These are phyloP conservation scores for Cyphellophora europaea DNA, from an alignment of 2,329 filamentous ascomycete species.

Conservation along the genomic window DNA sequence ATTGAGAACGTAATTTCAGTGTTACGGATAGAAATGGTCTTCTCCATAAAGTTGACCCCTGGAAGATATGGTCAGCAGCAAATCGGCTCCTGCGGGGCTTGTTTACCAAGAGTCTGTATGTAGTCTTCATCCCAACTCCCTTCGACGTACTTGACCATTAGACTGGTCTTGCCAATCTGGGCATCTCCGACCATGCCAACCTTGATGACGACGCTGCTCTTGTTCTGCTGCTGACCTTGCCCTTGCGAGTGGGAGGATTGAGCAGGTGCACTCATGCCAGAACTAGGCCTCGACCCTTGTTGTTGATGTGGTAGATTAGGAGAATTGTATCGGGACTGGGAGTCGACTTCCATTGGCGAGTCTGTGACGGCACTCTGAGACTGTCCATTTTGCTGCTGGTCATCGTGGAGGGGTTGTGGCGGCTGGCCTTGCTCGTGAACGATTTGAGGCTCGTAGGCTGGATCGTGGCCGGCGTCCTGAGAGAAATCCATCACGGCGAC, in stretches of 20 bases:
- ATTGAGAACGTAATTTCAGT: slow-evolving; percentile 99
- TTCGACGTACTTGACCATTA: slow-evolving; percentile 99
- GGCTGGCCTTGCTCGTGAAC: slow-evolving; percentile 17
- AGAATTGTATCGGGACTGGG: slow-evolving; percentile 29
- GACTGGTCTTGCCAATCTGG: slow-evolving; percentile 95
- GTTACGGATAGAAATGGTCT: slow-evolving; percentile 98
- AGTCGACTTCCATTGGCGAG: slow-evolving; percentile 39
- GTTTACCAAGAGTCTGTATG: slow-evolving; percentile 79
- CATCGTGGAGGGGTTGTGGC: no score
- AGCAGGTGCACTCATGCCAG: slow-evolving; percentile 35
- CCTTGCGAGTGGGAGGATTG: slow-evolving; percentile 32
- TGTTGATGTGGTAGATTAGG: slow-evolving; percentile 33
- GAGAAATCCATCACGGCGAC: slow-evolving; percentile 5
- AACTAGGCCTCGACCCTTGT: slow-evolving; percentile 38
- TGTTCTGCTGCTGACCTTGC: slow-evolving; percentile 28
- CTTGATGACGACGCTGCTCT: slow-evolving; percentile 83
- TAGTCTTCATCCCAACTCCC: slow-evolving; percentile 99
- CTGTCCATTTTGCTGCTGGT: slow-evolving; percentile 10
- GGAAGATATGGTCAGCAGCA: slow-evolving; percentile 7
- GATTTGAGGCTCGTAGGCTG: slow-evolving; percentile 18
- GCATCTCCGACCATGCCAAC: slow-evolving; percentile 99
- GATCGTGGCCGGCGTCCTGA: slow-evolving; percentile 7
- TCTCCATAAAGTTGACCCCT: slow-evolving; percentile 99
- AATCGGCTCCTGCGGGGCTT: neutral
- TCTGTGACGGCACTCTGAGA: slow-evolving; percentile 31